Evolutionary conservation across 1,284 basidiomycete genomes (phyloP).

Genomic region (Vanrija sp.): DNA sequence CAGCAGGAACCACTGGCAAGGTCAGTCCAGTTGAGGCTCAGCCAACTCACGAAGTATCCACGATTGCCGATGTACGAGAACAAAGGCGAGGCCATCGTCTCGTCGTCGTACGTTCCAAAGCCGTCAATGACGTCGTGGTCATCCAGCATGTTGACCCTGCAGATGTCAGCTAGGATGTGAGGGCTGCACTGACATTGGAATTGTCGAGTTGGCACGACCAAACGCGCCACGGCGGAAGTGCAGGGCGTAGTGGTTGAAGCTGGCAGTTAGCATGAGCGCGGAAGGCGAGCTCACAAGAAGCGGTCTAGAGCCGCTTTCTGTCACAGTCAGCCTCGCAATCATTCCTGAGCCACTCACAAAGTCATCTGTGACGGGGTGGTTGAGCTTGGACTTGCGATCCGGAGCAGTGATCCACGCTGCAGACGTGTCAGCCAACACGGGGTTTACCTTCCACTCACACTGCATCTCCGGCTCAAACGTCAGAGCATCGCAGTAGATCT

Average conservation of each 20-base stretch:
- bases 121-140: slow-evolving; percentile 74
- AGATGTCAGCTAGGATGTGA: too few species aligned
- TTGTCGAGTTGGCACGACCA: slow-evolving; percentile 76
- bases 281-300: slow-evolving; percentile 45
- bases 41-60: slow-evolving; percentile 62
- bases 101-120: slow-evolving; percentile 76
- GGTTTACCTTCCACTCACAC: slow-evolving; percentile 13
- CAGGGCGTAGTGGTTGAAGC: slow-evolving; percentile 85
- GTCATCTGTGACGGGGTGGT: slow-evolving; percentile 64
- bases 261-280: slow-evolving; percentile 5
- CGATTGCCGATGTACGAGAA: slow-evolving; percentile 65
- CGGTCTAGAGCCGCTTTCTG: slow-evolving; percentile 69
- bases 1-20: slow-evolving; percentile 61
- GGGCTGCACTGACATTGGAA: slow-evolving; percentile 59
- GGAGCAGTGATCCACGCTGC: slow-evolving; percentile 71
- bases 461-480: slow-evolving; percentile 53
- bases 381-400: slow-evolving; percentile 62
- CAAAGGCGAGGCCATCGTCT: slow-evolving; percentile 70
- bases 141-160: slow-evolving; percentile 55
- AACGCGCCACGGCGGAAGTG: slow-evolving; percentile 85
- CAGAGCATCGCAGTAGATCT: slow-evolving; percentile 52
- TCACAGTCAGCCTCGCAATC: slow-evolving; percentile 1
- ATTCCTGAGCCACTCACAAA: slow-evolving; percentile 52
- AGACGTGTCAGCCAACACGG: slow-evolving; percentile 42
- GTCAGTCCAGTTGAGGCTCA: background rate